Percentiles rank a stretch among this genome's conserved stretches.
Conservation (phyloP, 176 grass and related monocot genomes). For the Microstegium vimineum region DNA sequence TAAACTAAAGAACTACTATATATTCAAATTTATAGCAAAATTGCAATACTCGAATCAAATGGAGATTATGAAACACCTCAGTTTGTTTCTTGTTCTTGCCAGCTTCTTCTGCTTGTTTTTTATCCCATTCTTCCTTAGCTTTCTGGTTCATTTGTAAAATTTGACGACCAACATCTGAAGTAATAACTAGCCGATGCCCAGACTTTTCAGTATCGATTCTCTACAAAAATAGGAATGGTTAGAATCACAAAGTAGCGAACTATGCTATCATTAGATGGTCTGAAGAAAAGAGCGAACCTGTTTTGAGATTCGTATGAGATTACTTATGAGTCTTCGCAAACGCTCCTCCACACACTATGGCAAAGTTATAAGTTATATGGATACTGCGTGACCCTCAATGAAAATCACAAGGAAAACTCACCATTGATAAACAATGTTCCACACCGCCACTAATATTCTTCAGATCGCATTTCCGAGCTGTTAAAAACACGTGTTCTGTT, state of each 20-base stretch:
- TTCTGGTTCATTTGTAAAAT: constrained; percentile 85
- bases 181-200: constrained; percentile 73
- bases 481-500: constrained; percentile 26
- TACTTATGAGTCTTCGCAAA: constrained; percentile 71
- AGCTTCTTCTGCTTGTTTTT: constrained; percentile 82
- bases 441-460: constrained; percentile 62
- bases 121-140: constrained; percentile 95
- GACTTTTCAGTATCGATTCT: constrained; percentile 89
- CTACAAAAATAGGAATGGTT: constrained; percentile 46
- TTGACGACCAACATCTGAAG: constrained; percentile 83
- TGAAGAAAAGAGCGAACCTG: constrained; percentile 47
- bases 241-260: constrained; percentile 17
- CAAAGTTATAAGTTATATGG: constrained; percentile 21
- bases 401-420: constrained; percentile 33
- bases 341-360: constrained; percentile 85
- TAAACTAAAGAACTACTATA: neutral
- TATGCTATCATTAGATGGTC: constrained; percentile 10
- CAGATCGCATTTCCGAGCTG: constrained; percentile 75
- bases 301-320: constrained; percentile 92
- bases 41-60: neutral
- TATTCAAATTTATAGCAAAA: constrained; percentile 6
- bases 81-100: constrained; percentile 89
- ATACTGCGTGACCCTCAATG: constrained; percentile 1
- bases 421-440: constrained; percentile 86
- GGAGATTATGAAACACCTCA: constrained; percentile 52